phyloP scores from a whole-genome alignment of 2,329 filamentous ascomycete species.

The Cladosporium sp. region DNA sequence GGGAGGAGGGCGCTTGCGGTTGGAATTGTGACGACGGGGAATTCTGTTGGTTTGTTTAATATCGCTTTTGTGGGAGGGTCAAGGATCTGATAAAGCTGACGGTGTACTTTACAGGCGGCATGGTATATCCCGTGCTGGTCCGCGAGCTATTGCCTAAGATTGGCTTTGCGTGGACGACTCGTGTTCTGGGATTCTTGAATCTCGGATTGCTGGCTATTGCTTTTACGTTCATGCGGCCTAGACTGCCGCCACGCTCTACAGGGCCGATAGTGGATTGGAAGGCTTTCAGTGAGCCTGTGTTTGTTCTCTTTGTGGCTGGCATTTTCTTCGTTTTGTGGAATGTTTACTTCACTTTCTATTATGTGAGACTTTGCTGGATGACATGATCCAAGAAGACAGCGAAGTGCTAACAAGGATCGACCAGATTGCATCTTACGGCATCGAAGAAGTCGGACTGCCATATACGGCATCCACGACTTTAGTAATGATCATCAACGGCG shows the following conservation, averaged over 20 bases:
- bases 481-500: conserved; percentile 59
- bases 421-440: conserved; percentile 39
- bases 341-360: conserved; percentile 49
- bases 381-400: too few relatives aligned
- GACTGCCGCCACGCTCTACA: conserved; percentile 45
- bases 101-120: conserved; percentile 47
- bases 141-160: conserved; percentile 57
- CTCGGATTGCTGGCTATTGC: conserved; percentile 43
- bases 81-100: conserved; percentile 39
- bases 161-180: conserved; percentile 66
- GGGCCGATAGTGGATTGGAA: conserved; percentile 45
- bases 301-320: conserved; percentile 38
- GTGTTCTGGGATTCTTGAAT: conserved; percentile 62
- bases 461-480: conserved; percentile 54
- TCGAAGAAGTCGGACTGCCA: conserved; percentile 41
- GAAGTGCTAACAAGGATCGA: neutral
- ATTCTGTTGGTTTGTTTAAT: conserved; percentile 50
- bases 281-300: conserved; percentile 45
- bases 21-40: conserved; percentile 57
- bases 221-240: conserved; percentile 41
- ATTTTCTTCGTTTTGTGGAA: conserved; percentile 36
- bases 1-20: conserved; percentile 37
- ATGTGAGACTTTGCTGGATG: conserved; percentile 35
- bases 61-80: conserved; percentile 16
- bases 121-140: conserved; percentile 62